These are phyloP conservation scores for Xylaria sp. DNA, from an alignment of 2,329 filamentous ascomycete genomes.

Conservation along the genomic window DNA sequence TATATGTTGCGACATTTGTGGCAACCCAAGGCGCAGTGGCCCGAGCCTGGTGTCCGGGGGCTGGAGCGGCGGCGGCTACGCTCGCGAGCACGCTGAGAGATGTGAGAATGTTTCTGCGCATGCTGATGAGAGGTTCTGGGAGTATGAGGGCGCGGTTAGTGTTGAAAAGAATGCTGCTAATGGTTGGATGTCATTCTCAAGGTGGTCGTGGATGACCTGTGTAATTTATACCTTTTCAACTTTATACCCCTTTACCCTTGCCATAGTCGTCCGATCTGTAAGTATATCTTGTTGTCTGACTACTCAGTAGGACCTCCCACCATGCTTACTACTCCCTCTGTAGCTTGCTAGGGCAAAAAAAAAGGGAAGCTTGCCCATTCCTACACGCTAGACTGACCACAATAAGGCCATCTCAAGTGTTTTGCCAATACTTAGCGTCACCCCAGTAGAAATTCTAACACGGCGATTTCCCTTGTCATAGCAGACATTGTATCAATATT, in stretches of 20 bases:
- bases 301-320: neutral
- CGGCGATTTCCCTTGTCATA: neutral
- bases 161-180: neutral
- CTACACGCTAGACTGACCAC: neutral
- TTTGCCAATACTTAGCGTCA: neutral
- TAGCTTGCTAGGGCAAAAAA: neutral
- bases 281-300: neutral
- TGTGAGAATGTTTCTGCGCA: conserved; percentile 8
- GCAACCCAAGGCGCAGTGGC: conserved; percentile 2
- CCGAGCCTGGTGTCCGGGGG: neutral
- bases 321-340: conserved; percentile 1
- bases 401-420: neutral
- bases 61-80: conserved; percentile 8
- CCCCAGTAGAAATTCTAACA: neutral
- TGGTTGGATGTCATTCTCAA: neutral
- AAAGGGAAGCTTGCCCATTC: neutral
- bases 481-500: neutral
- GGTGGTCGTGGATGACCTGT: neutral
- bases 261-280: neutral
- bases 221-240: neutral
- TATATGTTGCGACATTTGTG: neutral
- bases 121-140: neutral
- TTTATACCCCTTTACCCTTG: no score
- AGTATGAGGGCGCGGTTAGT: neutral
- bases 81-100: conserved; percentile 13